Evolutionary conservation across 2,329 filamentous ascomycete genomes (phyloP), one percentile per base, ranked within the genome.

Genomic region (Aspergillus aculeatinus): DNA sequence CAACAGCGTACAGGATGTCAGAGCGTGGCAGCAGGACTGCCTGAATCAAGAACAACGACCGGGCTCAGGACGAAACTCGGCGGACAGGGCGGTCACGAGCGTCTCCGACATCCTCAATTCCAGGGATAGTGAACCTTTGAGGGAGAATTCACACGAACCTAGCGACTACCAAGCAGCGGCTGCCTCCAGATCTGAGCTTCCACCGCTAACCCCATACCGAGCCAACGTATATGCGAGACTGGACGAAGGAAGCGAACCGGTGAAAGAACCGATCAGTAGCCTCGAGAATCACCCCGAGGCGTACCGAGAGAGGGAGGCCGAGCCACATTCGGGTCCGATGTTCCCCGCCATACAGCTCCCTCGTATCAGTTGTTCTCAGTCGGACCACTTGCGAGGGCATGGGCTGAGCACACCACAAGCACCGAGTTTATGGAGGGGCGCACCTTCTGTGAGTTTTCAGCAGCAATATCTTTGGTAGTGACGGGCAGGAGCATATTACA

Each of bases 11-110:
- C 62, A 69, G 4, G 72, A 73, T 51, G 70, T 78, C 39, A 70
- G 74, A 5, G 66, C 65, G 56, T 79, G 76, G 76, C 72, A 77
- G 59, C 60, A 67, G 29, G 70, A 73, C 47, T 74, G 68, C 54
- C 58, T 47, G 7, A 42, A 48, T 11, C 23, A 29, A 16, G 52
- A 31, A 11, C 16, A 39, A 29, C 33, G 25, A 31, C 31, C 44
- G 12, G 25, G 23, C 47, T 47, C 23, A 21, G n/a, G 35, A 49
- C 51, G 42, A 19, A 57, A 29, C 55, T 52, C 19, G 3, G 51
- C 21, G 27, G 50, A 48, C 47, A 16, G 14, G 31, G 47, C 5
- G 12, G 10, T 27, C 14, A 25, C 27, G 33, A 52, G 35, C 42
- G 48, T 33, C 7, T 44, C 39, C 39, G 39, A 44, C 16, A 44